Evolutionary conservation across 805 yeast species (phyloP), one percentile per base, ranked within the genome.

Genomic region (Candida wancherniae): DNA sequence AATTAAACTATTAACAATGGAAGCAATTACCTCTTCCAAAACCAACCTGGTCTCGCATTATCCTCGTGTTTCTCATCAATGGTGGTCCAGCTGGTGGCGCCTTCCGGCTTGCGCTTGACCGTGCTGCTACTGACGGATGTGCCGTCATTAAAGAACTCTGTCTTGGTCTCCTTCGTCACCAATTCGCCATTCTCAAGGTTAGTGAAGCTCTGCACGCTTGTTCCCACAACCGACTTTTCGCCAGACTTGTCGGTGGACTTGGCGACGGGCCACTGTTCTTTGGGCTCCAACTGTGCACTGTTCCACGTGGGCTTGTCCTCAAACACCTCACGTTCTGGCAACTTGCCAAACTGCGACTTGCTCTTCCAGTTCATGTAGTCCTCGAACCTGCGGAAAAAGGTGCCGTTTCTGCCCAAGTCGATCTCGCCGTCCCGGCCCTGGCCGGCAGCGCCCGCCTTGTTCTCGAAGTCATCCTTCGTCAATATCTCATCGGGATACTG

Each of bases 331-430:
- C 8, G 5, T 6, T 15, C n/a, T 10, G 14, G 9, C 5, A 10
- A 6, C 23, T 5, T n/a, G n/a, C n/a, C n/a, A n/a, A n/a, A n/a
- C n/a, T n/a, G n/a, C n/a, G n/a, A n/a, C 33, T 65, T 62, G n/a
- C 67, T 53, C 45, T 69, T 73, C 88, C 92, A 86, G 34, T 71
- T 72, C 50, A 87, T 56, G 39, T 70, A 75, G 20, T 75, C 81
- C 16, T 76, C 75, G 52, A 73, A 80, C 31, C 74, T 80, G 15
- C 65, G 64, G 62, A 85, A 87, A 55, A 71, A 84, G 6, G 67
- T 34, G 1, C 86, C 87, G 35, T 65, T 55, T 20, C 63, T 61
- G 26, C 78, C 74, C 33, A 64, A 53, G 40, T 64, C 67, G 37
- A 56, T 47, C 5, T 39, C 44, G 6, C 50, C 51, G 12, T 25